phyloP scores from a whole-genome alignment of 352 stramenopile species.

The Globisporangium orthogonon region DNA sequence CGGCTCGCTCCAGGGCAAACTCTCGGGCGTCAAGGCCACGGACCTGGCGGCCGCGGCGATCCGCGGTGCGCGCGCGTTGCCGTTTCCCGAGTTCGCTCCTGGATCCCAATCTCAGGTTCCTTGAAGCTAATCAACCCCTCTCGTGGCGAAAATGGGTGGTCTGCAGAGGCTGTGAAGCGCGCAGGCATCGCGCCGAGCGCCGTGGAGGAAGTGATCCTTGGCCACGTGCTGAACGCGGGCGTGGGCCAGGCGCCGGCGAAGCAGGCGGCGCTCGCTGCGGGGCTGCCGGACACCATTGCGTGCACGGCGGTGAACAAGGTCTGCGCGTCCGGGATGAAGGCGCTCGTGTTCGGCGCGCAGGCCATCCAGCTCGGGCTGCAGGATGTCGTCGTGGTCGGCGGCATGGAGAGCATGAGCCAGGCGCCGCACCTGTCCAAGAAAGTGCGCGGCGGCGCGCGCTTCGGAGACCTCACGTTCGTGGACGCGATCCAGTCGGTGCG shows the following conservation, averaged over 20 bases:
- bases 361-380: slow-evolving; percentile 80
- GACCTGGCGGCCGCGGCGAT: slow-evolving; percentile 88
- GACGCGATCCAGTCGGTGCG: slow-evolving; percentile 75
- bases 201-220: slow-evolving; percentile 94
- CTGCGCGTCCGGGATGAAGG: slow-evolving; percentile 93
- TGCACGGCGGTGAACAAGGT: slow-evolving; percentile 99
- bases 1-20: slow-evolving; percentile 86
- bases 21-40: slow-evolving; percentile 82
- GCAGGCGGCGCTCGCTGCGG: slow-evolving; percentile 80
- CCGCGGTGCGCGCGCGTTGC: slow-evolving; percentile 22
- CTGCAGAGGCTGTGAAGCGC: slow-evolving; percentile 33
- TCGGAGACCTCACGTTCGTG: slow-evolving; percentile 85
- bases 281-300: slow-evolving; percentile 70
- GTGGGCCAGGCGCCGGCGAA: slow-evolving; percentile 93
- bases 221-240: slow-evolving; percentile 92
- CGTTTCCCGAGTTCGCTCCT: background rate
- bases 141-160: background rate
- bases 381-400: slow-evolving; percentile 83
- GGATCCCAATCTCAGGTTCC: too few species aligned
- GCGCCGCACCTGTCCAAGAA: slow-evolving; percentile 88
- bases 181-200: slow-evolving; percentile 33
- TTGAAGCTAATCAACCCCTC: too few species aligned
- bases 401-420: slow-evolving; percentile 95
- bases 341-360: slow-evolving; percentile 79
- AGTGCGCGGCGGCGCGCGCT: slow-evolving; percentile 60